Evolutionary conservation across 768 basidiomycete genomes (phyloP), one percentile per base, ranked within the genome.

Genomic region (Pisolithus sp.): DNA sequence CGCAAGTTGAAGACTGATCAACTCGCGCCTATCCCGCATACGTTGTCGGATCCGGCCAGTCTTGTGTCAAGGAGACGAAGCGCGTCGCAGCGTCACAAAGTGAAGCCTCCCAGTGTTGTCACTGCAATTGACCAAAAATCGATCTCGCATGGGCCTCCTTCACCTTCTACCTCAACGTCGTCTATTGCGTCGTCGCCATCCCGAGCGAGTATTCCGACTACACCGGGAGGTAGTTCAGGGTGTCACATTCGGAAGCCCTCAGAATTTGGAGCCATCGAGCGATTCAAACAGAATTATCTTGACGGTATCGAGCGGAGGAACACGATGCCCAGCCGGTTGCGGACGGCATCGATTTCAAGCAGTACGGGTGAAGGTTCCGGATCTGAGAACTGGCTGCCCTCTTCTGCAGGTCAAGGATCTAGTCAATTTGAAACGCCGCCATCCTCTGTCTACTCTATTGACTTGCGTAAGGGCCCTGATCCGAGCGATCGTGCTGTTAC

Each of bases 1-100:
- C 84, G 91, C 54, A 96, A 97, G 70, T 76, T 98, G 63, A 87
- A 90, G 70, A 89, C 89, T 2, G 95, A 97, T 57, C 90, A 92
- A 61, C 80, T 93, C 71, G 72, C 79, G 0, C 89, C 91, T 12
- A 76, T 93, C 39, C 71, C 81, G 0, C 88, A 92, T 57, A 75
- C 89, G 6, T 72, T 90, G 53, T 76, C 83, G 5, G 84, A 93
- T 60, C 78, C 85, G 1, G 61, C 71, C 9, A 73, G 69, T 50
- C 67, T 76, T 43, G 84, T 84, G 60, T 71, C 75, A 21, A 79
- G 93, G 46, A 82, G 84, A 57, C 83, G 87, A 46, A 94, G 92
- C 63, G 65, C 90, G n/a, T 93, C 92, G 6, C 79, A 83, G 53
- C 76, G 86, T 48, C 75, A 86, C 60, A 91, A 89, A 77, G 46